phyloP scores from a whole-genome alignment of 1,284 basidiomycete genomes.

The Moesziomyces globuligerus region DNA sequence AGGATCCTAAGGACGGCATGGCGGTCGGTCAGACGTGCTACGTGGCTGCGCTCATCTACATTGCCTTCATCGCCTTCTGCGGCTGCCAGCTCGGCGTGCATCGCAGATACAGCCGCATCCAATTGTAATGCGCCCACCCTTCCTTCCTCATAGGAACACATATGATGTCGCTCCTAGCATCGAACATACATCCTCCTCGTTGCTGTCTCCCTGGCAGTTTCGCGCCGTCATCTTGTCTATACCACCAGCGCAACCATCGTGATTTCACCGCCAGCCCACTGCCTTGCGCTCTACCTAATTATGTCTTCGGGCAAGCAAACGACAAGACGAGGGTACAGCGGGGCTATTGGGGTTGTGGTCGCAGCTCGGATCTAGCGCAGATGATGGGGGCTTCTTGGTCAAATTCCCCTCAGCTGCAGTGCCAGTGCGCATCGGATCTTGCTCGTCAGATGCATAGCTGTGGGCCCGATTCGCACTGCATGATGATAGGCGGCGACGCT shows the following conservation, averaged over 20 bases:
- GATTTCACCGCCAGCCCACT: not conserved
- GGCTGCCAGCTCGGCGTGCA: slow-evolving; percentile 69
- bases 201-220: not conserved
- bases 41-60: slow-evolving; percentile 70
- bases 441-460: too few species aligned
- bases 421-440: too few species aligned
- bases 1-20: slow-evolving; percentile 70
- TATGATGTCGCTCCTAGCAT: too few species aligned
- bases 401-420: too few species aligned
- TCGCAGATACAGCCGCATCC: slow-evolving; percentile 61
- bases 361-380: too few species aligned
- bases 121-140: slow-evolving; percentile 23
- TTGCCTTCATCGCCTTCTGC: slow-evolving; percentile 71
- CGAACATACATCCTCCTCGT: not conserved
- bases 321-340: too few species aligned
- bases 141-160: not conserved
- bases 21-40: slow-evolving; percentile 70
- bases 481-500: too few species aligned
- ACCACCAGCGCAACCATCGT: not conserved
- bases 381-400: too few species aligned
- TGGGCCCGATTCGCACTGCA: too few species aligned
- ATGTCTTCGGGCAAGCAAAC: too few species aligned
- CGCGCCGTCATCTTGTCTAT: not conserved
- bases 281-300: not conserved
- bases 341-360: too few species aligned